Evolutionary conservation across 768 basidiomycete genomes (phyloP).

Genomic region (Leccinum imitatum): DNA sequence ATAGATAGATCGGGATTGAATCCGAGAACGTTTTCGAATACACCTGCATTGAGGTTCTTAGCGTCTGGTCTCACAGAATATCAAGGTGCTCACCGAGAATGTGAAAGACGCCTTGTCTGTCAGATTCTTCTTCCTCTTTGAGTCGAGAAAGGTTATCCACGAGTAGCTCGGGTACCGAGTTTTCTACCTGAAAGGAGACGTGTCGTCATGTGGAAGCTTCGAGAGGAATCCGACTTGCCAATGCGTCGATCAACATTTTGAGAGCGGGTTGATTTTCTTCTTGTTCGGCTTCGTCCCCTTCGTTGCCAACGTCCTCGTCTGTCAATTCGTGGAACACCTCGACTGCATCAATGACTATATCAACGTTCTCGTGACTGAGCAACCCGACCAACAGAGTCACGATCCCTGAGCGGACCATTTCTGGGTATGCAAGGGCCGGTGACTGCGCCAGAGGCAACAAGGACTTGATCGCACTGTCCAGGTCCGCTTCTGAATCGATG

Average conservation of each 20-base stretch:
- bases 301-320: constrained; percentile 92
- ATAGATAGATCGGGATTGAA: constrained; percentile 78
- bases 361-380: constrained; percentile 93
- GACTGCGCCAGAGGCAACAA: constrained; percentile 87
- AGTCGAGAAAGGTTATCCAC: constrained; percentile 86
- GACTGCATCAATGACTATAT: constrained; percentile 95
- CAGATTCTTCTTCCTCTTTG: constrained; percentile 90
- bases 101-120: constrained; percentile 90
- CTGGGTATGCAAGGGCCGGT: constrained; percentile 82
- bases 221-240: constrained; percentile 52
- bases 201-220: constrained; percentile 2
- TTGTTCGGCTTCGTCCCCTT: constrained; percentile 62
- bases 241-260: constrained; percentile 68
- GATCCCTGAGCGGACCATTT: constrained; percentile 77
- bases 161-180: constrained; percentile 82
- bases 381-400: constrained; percentile 75
- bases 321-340: constrained; percentile 92
- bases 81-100: constrained; percentile 61
- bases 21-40: constrained; percentile 90
- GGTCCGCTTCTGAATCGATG: constrained; percentile 97
- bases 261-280: constrained; percentile 64
- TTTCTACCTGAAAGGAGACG: constrained; percentile 57
- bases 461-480: constrained; percentile 83
- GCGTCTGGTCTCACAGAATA: background rate
- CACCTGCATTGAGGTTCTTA: constrained; percentile 46